Conservation (phyloP, 2,329 filamentous ascomycete genomes). For the Talaromyces islandicus region DNA sequence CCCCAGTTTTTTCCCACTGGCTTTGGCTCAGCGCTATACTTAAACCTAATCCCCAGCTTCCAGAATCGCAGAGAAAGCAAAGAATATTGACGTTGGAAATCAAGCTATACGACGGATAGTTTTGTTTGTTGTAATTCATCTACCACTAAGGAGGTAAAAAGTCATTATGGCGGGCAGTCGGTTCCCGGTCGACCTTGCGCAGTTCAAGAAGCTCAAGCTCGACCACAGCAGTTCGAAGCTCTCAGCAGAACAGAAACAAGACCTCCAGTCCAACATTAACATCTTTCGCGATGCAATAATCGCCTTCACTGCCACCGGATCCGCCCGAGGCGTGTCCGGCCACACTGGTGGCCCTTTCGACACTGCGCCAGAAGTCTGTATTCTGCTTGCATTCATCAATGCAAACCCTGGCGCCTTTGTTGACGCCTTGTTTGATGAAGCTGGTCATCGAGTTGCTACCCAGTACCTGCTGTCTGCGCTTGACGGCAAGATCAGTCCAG, state of each 20-base stretch:
- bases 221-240: constrained; percentile 29
- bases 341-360: constrained; percentile 37
- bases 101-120: not conserved
- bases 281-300: constrained; percentile 35
- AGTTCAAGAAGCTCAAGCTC: constrained; percentile 31
- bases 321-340: constrained; percentile 32
- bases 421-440: constrained; percentile 33
- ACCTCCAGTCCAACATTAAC: constrained; percentile 33
- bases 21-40: not conserved
- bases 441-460: constrained; percentile 36
- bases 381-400: constrained; percentile 32
- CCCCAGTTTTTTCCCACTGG: not conserved
- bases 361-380: constrained; percentile 35
- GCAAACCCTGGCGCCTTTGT: constrained; percentile 26
- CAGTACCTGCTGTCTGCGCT: constrained; percentile 34
- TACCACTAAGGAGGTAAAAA: not conserved
- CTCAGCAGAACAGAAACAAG: constrained; percentile 28
- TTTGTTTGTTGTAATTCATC: not conserved
- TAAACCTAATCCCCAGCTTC: not conserved
- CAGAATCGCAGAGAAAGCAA: not conserved
- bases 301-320: constrained; percentile 33
- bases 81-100: not conserved
- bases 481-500: constrained; percentile 30
- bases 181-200: constrained; percentile 27
- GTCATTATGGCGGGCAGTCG: not conserved